Base-by-base conservation (phyloP, 2,329 filamentous ascomycete species). In the Orbilia brochopaga region DNA sequence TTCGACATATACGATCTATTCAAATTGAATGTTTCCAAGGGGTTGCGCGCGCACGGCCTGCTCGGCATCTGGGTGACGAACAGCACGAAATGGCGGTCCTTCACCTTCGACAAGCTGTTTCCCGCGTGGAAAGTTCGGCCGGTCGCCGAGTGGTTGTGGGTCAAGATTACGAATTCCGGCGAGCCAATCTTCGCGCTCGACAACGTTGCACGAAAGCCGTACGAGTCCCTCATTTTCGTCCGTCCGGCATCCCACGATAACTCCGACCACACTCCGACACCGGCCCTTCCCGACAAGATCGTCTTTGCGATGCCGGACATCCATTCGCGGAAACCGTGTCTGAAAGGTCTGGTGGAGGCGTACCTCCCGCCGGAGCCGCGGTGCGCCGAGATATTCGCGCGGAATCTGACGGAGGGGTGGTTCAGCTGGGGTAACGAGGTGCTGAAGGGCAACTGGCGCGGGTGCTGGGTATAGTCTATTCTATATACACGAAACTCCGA, bases 61-160 rank as follows among this genome's bases (percentile, higher is more conserved):
- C 84, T 92, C 0, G 89, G 85, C 17, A 80, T 93, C 19, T 93
- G 90, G 90, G 83, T 92, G 63, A 93, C 90, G 55, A 93, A 93
- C 79, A 90, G 87, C 74, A 79, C 83, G 1, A 81, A 79, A 0
- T 78, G 84, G 53, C 79, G 85, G 21, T 81, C 86, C 1, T 79
- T 85, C 21, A 83, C 86, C 3, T 79, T 91, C 11, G 78, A 87
- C 59, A 82, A 87, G 0, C 74, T 92, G 1, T 88, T 92, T 74
- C 82, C 84, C 5, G 79, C 81, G 35, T 91, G 88, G 88, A 87
- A 86, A 23, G 79, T 93, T 0, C 83, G 87, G 57, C 77, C 86
- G 10, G 81, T 85, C 0, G 85, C 87, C 54, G 88, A 92, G 77
- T 93, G 90, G 90, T 83, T 87, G 1, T 94, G 90, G 90, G 78